These are phyloP conservation scores for Talaromyces pinophilus DNA, from an alignment of 2,329 filamentous ascomycete genomes.

Conservation along the genomic window DNA sequence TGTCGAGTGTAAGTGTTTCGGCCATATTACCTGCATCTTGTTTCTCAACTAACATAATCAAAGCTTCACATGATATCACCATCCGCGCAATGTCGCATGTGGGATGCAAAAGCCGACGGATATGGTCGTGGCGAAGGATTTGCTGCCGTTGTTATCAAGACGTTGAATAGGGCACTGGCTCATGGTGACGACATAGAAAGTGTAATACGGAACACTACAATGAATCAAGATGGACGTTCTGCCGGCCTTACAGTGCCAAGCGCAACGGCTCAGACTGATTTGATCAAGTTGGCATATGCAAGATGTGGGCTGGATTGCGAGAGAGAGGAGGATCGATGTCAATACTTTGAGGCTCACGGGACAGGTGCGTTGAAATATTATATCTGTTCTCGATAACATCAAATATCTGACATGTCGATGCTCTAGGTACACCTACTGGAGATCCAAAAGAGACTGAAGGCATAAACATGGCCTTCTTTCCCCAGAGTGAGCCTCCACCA, in stretches of 20 bases:
- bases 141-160: conserved; percentile 55
- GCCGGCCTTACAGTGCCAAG: conserved; percentile 41
- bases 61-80: conserved; percentile 51
- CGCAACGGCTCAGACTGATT: conserved; percentile 39
- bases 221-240: conserved; percentile 42
- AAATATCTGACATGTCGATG: background rate
- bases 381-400: too few relatives aligned
- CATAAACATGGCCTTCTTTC: conserved; percentile 30
- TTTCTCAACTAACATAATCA: too few relatives aligned
- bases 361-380: conserved; percentile 35
- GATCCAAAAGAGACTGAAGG: conserved; percentile 35
- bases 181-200: conserved; percentile 51
- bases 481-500: background rate
- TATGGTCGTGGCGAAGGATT: conserved; percentile 58
- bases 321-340: conserved; percentile 32
- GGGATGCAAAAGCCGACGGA: conserved; percentile 51
- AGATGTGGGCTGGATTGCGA: conserved; percentile 41
- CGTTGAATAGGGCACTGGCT: conserved; percentile 49
- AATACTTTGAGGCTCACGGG: conserved; percentile 51
- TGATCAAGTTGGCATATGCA: conserved; percentile 45
- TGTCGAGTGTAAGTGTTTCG: background rate
- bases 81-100: conserved; percentile 54
- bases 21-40: too few relatives aligned
- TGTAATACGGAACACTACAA: conserved; percentile 37
- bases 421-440: conserved; percentile 31